Conservation (phyloP, 2,329 filamentous ascomycete genomes). For the Podosphaera aphanis region DNA sequence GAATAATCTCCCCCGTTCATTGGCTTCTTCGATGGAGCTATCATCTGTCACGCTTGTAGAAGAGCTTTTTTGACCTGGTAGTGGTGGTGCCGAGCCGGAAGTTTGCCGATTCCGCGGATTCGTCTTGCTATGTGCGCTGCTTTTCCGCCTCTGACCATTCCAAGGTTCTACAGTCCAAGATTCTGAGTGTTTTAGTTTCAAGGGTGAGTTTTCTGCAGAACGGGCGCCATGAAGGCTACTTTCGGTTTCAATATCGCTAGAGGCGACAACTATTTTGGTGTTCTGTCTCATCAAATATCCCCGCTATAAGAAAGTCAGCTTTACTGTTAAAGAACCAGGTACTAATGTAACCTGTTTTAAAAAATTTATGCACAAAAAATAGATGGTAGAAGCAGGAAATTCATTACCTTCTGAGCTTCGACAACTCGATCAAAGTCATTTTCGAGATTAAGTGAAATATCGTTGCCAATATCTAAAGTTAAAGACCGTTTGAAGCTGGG, state of each 20-base stretch:
- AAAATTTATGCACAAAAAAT: no score
- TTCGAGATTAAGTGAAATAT: slow-evolving; percentile 67
- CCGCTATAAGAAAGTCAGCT: slow-evolving; percentile 65
- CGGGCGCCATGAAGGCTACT: slow-evolving; percentile 29
- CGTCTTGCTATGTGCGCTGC: slow-evolving; percentile 36
- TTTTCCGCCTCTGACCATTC: slow-evolving; percentile 57
- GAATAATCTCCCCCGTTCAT: slow-evolving; percentile 75
- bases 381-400: slow-evolving; percentile 15
- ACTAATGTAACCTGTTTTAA: slow-evolving; percentile 24
- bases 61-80: slow-evolving; percentile 75
- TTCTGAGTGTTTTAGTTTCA: slow-evolving; percentile 59
- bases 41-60: slow-evolving; percentile 37
- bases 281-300: slow-evolving; percentile 98
- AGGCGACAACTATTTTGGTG: slow-evolving; percentile 90
- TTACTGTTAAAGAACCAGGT: slow-evolving; percentile 8
- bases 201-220: slow-evolving; percentile 43
- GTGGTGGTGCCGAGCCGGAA: slow-evolving; percentile 46
- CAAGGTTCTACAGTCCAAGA: slow-evolving; percentile 95
- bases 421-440: slow-evolving; percentile 89
- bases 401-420: slow-evolving; percentile 78
- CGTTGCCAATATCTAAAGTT: slow-evolving; percentile 47
- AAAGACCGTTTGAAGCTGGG: slow-evolving; percentile 63
- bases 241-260: slow-evolving; percentile 37
- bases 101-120: slow-evolving; percentile 18
- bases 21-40: slow-evolving; percentile 42